These are phyloP conservation scores for Fusarium luffae DNA, from an alignment of 2,329 filamentous ascomycete species.

Conservation along the genomic window DNA sequence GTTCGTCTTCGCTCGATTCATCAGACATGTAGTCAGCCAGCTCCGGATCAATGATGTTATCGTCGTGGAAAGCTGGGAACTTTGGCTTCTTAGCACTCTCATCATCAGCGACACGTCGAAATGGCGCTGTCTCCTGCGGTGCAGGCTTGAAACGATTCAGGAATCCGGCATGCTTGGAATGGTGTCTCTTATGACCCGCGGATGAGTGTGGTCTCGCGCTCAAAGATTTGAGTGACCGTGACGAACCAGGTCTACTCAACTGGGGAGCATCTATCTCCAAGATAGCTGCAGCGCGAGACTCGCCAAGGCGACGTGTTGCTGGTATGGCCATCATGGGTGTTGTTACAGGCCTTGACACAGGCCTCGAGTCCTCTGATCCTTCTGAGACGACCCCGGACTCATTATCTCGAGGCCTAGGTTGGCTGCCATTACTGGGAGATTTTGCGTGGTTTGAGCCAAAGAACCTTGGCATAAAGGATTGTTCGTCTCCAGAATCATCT, in stretches of 20 bases:
- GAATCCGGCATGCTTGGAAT: constrained; percentile 84
- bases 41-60: constrained; percentile 98
- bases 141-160: constrained; percentile 78
- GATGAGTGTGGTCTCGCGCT: constrained; percentile 80
- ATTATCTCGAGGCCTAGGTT: constrained; percentile 53
- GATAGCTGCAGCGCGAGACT: constrained; percentile 85
- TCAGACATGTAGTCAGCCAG: constrained; percentile 96
- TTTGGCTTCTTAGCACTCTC: constrained; percentile 73
- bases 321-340: constrained; percentile 79
- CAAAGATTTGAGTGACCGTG: constrained; percentile 84
- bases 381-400: constrained; percentile 56
- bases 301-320: constrained; percentile 72
- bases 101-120: constrained; percentile 77
- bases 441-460: constrained; percentile 66
- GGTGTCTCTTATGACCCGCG: constrained; percentile 80
- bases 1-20: constrained; percentile 91
- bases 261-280: constrained; percentile 89
- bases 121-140: constrained; percentile 86
- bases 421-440: constrained; percentile 47
- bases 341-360: constrained; percentile 66
- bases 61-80: constrained; percentile 93
- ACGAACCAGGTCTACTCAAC: constrained; percentile 90
- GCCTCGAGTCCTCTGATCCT: constrained; percentile 61
- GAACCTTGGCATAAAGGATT: constrained; percentile 73
- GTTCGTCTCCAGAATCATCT: constrained; percentile 86